Evolutionary conservation across 2,329 filamentous ascomycete genomes (phyloP).

Genomic region (Raffaelea ambrosiae): DNA sequence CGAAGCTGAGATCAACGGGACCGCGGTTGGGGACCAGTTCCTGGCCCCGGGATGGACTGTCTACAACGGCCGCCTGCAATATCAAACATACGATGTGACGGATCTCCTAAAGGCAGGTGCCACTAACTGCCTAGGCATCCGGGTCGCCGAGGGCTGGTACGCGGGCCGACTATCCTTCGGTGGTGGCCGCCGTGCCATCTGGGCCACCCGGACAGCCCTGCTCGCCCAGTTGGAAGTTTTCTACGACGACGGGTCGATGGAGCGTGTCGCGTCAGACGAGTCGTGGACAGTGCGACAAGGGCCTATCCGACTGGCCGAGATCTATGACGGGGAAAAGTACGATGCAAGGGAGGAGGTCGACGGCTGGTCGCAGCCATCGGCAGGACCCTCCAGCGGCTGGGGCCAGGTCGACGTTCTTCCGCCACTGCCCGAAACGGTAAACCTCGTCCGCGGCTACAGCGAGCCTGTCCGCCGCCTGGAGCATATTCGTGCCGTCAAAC

Average conservation of each 20-base stretch:
- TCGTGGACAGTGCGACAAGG: constrained; percentile 16
- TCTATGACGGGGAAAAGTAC: constrained; percentile 46
- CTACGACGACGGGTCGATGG: constrained; percentile 14
- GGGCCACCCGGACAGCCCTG: constrained; percentile 12
- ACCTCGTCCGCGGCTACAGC: constrained; percentile 23
- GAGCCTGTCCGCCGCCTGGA: constrained; percentile 33
- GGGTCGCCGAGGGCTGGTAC: constrained; percentile 38
- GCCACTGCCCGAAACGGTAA: constrained; percentile 24
- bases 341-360: constrained; percentile 24
- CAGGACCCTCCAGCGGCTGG: constrained; percentile 15
- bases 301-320: constrained; percentile 25
- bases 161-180: constrained; percentile 19
- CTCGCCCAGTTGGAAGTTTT: constrained; percentile 2
- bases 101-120: constrained; percentile 10
- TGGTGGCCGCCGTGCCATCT: constrained; percentile 14
- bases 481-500: constrained; percentile 19
- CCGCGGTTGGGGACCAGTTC: constrained; percentile 19
- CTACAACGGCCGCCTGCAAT: constrained; percentile 29
- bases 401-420: constrained; percentile 20
- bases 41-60: constrained; percentile 33
- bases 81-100: constrained; percentile 33
- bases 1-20: constrained; percentile 25
- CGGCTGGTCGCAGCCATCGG: background rate
- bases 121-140: constrained; percentile 26
- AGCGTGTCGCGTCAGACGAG: background rate